These are phyloP conservation scores for Pugionium dolabratum DNA, from an alignment of 345 rosid species.

Conservation along the genomic window DNA sequence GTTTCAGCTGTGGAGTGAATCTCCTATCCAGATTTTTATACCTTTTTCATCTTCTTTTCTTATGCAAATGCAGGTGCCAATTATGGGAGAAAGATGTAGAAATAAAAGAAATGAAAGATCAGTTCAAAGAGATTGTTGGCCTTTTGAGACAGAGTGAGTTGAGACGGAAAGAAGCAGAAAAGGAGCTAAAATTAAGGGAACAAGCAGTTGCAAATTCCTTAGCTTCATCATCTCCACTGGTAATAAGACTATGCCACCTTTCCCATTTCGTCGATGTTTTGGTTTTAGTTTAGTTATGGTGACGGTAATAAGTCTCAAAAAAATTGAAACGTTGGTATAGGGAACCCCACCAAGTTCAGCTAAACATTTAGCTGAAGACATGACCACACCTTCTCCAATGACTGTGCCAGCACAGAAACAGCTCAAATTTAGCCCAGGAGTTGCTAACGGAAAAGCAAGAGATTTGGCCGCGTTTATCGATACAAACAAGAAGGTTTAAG, in stretches of 20 bases:
- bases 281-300: not conserved
- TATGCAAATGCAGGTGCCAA: constrained; percentile 62
- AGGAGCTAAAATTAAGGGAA: constrained; percentile 79
- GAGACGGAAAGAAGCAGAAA: constrained; percentile 75
- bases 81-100: constrained; percentile 93
- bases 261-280: not conserved
- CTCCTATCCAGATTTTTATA: constrained; percentile 1
- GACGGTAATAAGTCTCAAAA: not conserved
- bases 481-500: constrained; percentile 65
- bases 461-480: constrained; percentile 66
- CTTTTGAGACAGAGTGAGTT: constrained; percentile 75
- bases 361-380: constrained; percentile 64
- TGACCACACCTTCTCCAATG: constrained; percentile 66
- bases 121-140: constrained; percentile 81
- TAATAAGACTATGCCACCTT: constrained; percentile 34
- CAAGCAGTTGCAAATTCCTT: constrained; percentile 66
- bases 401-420: constrained; percentile 90
- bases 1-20: constrained; percentile 3
- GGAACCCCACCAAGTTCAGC: constrained; percentile 61
- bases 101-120: constrained; percentile 90
- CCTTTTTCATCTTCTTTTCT: constrained; percentile 2
- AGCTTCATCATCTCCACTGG: constrained; percentile 60
- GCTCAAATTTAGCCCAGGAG: constrained; percentile 83
- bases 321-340: constrained; percentile 40
- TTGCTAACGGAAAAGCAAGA: constrained; percentile 66